Percentiles rank a stretch among this genome's conserved stretches.
phyloP scores from a whole-genome alignment of 2,329 filamentous ascomycete species.

The Chaetomium sp. region DNA sequence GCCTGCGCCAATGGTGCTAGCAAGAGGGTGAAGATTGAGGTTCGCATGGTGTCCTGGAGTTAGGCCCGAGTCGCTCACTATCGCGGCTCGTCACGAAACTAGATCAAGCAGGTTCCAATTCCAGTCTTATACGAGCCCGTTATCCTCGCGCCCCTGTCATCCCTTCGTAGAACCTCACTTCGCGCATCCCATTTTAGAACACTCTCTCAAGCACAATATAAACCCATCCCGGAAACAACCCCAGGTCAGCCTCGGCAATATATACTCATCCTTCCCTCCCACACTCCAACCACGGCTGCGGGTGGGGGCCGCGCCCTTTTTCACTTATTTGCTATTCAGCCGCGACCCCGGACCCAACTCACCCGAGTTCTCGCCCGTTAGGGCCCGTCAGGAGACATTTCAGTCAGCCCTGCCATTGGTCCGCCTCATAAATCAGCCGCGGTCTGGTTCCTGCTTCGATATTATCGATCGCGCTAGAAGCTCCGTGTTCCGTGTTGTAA shows the following conservation, averaged over 20 bases:
- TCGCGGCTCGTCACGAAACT: no score
- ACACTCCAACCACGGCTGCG: background rate
- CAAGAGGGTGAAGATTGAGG: constrained; percentile 7
- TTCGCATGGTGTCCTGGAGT: constrained; percentile 12
- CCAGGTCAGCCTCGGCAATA: no score
- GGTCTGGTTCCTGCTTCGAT: constrained; percentile 10
- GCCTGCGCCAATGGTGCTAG: constrained; percentile 9
- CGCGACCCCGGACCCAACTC: constrained; percentile 6
- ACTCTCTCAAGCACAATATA: no score
- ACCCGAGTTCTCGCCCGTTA: background rate
- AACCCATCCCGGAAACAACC: no score
- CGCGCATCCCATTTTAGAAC: no score
- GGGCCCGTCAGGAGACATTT: no score
- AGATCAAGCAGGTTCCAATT: no score
- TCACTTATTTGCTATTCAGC: constrained; percentile 10
- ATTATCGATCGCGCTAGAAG: background rate
- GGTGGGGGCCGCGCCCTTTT: background rate
- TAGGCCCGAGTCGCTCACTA: background rate
- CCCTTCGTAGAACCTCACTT: no score
- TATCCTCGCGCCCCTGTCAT: no score
- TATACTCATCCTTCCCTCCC: no score
- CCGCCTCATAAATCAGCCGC: background rate
- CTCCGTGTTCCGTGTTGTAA: no score
- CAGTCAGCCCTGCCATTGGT: background rate
- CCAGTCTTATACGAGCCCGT: no score